Evolutionary conservation across 257 asterid genomes (phyloP).

Genomic region (Marsdenia floribunda): DNA sequence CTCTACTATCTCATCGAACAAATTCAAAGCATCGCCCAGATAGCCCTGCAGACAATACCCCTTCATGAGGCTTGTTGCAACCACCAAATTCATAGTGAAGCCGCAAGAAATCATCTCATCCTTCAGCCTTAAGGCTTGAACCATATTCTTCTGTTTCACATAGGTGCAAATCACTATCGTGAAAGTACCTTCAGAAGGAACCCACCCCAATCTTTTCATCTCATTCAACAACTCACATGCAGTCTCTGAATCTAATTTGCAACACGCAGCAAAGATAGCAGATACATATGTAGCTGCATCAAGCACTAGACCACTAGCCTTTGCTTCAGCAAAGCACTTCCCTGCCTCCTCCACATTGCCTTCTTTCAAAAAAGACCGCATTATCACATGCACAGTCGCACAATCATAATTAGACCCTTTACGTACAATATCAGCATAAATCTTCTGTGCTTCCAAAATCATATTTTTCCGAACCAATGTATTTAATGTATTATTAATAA

Average conservation of each 20-base stretch:
- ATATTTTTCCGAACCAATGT: conserved; percentile 41
- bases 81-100: conserved; percentile 54
- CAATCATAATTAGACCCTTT: conserved; percentile 41
- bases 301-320: conserved; percentile 43
- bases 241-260: conserved; percentile 26
- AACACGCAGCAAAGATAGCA: conserved; percentile 57
- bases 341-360: conserved; percentile 53
- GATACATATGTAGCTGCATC: conserved; percentile 38
- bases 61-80: conserved; percentile 80
- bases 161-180: conserved; percentile 47
- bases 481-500: conserved; percentile 41
- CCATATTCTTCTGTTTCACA: conserved; percentile 60
- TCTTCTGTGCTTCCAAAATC: conserved; percentile 35
- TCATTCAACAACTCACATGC: conserved; percentile 57
- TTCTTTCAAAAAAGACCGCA: conserved; percentile 52
- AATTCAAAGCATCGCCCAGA: conserved; percentile 48
- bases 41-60: conserved; percentile 64
- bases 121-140: conserved; percentile 55
- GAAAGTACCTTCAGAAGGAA: conserved; percentile 55
- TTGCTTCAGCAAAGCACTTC: conserved; percentile 47
- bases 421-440: conserved; percentile 36
- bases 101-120: conserved; percentile 73
- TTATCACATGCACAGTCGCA: conserved; percentile 54
- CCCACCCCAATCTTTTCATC: conserved; percentile 67
- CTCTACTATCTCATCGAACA: conserved; percentile 44